phyloP scores from a whole-genome alignment of 1,284 basidiomycete species.

The Rhodofomes roseus region DNA sequence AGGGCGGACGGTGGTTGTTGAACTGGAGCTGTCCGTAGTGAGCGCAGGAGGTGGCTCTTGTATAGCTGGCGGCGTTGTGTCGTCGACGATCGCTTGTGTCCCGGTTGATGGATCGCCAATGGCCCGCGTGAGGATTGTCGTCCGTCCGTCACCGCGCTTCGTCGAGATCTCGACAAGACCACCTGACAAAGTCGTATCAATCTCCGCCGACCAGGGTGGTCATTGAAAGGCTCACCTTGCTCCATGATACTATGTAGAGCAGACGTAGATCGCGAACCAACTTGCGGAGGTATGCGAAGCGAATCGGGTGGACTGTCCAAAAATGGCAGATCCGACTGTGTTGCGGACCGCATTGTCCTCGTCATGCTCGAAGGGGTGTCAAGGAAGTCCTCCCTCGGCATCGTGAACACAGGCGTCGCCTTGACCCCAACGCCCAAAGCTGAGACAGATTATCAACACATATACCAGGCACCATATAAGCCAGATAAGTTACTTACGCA shows the following conservation, averaged over 20 bases:
- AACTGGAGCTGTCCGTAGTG: slow-evolving; percentile 11
- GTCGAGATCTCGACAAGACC: slow-evolving; percentile 59
- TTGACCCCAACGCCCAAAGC: slow-evolving; percentile 38
- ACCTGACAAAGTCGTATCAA: slow-evolving; percentile 32
- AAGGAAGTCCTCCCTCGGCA: slow-evolving; percentile 11
- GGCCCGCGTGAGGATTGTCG: slow-evolving; percentile 41
- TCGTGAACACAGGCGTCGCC: slow-evolving; percentile 22
- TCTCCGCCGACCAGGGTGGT: slow-evolving; percentile 42
- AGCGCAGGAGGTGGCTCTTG: slow-evolving; percentile 8
- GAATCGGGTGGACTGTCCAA: slow-evolving; percentile 7
- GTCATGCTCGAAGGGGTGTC: slow-evolving; percentile 8
- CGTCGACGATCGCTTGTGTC: slow-evolving; percentile 23
- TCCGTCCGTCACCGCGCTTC: slow-evolving; percentile 38
- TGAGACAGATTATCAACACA: slow-evolving; percentile 9
- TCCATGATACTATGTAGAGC: slow-evolving; percentile 68
- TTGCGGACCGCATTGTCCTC: not conserved
- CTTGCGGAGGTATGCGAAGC: slow-evolving; percentile 8
- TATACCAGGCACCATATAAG: slow-evolving; percentile 2
- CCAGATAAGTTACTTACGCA: slow-evolving; percentile 38
- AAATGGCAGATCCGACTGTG: slow-evolving; percentile 1
- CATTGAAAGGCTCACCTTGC: slow-evolving; percentile 43
- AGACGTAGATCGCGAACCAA: slow-evolving; percentile 34
- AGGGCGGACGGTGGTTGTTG: slow-evolving; percentile 16
- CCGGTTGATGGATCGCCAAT: slow-evolving; percentile 46
- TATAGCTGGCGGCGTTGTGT: slow-evolving; percentile 14